Evolutionary conservation across 2,329 filamentous ascomycete genomes (phyloP), one percentile per base, ranked within the genome.

Genomic region (Microcera coccophila): DNA sequence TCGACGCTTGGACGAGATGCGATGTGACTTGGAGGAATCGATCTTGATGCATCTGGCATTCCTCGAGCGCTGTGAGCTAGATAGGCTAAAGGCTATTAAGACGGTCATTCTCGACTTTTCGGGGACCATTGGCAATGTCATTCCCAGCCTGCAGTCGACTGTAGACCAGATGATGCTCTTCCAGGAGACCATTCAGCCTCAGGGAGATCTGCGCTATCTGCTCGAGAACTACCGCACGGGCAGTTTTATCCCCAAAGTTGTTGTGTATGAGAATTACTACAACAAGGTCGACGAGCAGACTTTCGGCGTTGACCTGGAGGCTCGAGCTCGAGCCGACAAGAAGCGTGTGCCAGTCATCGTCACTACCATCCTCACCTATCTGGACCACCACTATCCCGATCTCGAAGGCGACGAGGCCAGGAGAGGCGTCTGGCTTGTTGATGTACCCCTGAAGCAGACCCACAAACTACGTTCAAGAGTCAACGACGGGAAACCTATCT

Each of bases 111-210:
- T 98, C 33, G 94, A 98, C 69, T 97, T 98, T 66, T 96, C 91
- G 4, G 93, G 93, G 35, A 90, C 91, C 28, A 87, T 98, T 65
- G 91, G 91, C 74, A 98, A 98, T 60, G 91, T 96, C 58, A 97
- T 98, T 50, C 94, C 93, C 15, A 94, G 87, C 60, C 72, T 98
- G 49, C 93, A 97, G 68, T 91, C 91, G 45, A 90, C 90, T 0
- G 90, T 98, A 18, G 93, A 98, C 70, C 90, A 94, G 63, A 96
- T 98, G 90, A 90, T 98, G 83, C 77, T 98, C 36, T 98, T 94
- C 70, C 93, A 98, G 66, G 93, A 98, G 73, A 97, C 93, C 1
- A 87, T 98, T n/a, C 93, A 97, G 66, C 93, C 93, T 5, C 65
- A 83, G 36, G 87, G 88, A 29, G 93, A 98, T 66, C 72, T 98